Percentiles rank a stretch among this genome's conserved stretches.
These are phyloP conservation scores for Aspergillus novoparasiticus DNA, from an alignment of 2,329 filamentous ascomycete genomes.

Conservation along the genomic window DNA sequence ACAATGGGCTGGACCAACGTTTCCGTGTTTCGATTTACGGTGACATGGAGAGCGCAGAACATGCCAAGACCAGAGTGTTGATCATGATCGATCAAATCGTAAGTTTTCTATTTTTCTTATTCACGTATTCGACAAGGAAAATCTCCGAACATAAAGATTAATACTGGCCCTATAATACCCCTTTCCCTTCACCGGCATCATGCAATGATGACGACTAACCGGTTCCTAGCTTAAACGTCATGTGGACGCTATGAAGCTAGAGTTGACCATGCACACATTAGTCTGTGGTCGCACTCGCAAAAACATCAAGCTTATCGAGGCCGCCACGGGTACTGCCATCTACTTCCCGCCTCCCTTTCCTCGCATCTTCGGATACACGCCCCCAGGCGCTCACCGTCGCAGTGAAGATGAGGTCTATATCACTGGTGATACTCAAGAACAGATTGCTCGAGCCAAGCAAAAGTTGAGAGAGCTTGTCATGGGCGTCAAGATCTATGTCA, in stretches of 20 bases:
- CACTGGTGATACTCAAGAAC: constrained; percentile 82
- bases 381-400: constrained; percentile 76
- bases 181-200: not conserved
- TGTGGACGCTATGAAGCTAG: constrained; percentile 79
- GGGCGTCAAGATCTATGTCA: constrained; percentile 81
- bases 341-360: constrained; percentile 97
- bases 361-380: constrained; percentile 85
- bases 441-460: constrained; percentile 85
- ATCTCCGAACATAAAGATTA: not conserved
- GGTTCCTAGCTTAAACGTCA: constrained; percentile 52
- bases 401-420: constrained; percentile 92
- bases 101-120: constrained; percentile 29
- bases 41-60: constrained; percentile 91
- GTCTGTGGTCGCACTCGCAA: constrained; percentile 92
- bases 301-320: constrained; percentile 98
- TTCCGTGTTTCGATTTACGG: constrained; percentile 94
- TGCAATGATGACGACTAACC: constrained; percentile 20
- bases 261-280: constrained; percentile 84
- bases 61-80: constrained; percentile 92
- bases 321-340: constrained; percentile 91
- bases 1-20: constrained; percentile 81
- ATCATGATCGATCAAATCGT: constrained; percentile 97
- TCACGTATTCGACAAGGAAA: constrained; percentile 1
- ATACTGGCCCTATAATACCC: not conserved
- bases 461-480: constrained; percentile 84